Conservation (phyloP, 2,329 filamentous ascomycete species). For the Graphilbum ipis-grandicollis region DNA sequence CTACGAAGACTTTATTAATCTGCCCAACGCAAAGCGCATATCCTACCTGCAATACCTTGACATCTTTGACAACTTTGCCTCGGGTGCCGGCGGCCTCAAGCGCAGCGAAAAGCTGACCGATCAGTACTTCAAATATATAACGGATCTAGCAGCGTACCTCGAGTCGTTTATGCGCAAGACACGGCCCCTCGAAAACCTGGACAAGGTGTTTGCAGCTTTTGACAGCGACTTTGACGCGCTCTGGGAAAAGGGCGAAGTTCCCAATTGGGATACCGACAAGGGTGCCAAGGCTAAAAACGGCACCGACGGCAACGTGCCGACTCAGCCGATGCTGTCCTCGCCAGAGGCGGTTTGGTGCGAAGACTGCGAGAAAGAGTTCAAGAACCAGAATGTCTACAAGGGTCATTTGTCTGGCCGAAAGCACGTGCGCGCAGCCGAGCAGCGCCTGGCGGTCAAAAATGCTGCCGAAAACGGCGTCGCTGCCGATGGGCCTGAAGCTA, state of each 20-base stretch:
- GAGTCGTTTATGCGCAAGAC: slow-evolving; percentile 77
- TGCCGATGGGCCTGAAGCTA: slow-evolving; percentile 9
- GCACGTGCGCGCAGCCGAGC: slow-evolving; percentile 68
- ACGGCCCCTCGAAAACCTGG: slow-evolving; percentile 69
- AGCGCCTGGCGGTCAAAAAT: slow-evolving; percentile 18
- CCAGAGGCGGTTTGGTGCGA: slow-evolving; percentile 69
- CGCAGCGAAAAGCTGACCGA: slow-evolving; percentile 77
- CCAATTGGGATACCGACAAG: too few species aligned
- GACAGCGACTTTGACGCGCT: slow-evolving; percentile 69
- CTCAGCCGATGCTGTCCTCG: slow-evolving; percentile 12
- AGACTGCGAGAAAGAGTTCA: slow-evolving; percentile 88
- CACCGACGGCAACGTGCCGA: not conserved
- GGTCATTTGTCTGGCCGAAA: slow-evolving; percentile 82
- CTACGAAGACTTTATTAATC: slow-evolving; percentile 81
- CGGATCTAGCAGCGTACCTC: slow-evolving; percentile 63
- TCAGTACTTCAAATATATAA: slow-evolving; percentile 80
- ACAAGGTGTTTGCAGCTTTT: slow-evolving; percentile 58
- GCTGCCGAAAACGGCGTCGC: slow-evolving; percentile 11
- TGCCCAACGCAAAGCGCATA: slow-evolving; percentile 69
- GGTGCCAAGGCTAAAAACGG: too few species aligned
- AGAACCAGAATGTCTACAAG: slow-evolving; percentile 88
- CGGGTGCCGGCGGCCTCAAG: slow-evolving; percentile 57
- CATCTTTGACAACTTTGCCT: slow-evolving; percentile 70
- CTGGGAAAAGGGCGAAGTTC: slow-evolving; percentile 66
- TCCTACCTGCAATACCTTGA: slow-evolving; percentile 90